Evolutionary conservation across 2,329 filamentous ascomycete genomes (phyloP).

Genomic region (Colletotrichum liaoningense): DNA sequence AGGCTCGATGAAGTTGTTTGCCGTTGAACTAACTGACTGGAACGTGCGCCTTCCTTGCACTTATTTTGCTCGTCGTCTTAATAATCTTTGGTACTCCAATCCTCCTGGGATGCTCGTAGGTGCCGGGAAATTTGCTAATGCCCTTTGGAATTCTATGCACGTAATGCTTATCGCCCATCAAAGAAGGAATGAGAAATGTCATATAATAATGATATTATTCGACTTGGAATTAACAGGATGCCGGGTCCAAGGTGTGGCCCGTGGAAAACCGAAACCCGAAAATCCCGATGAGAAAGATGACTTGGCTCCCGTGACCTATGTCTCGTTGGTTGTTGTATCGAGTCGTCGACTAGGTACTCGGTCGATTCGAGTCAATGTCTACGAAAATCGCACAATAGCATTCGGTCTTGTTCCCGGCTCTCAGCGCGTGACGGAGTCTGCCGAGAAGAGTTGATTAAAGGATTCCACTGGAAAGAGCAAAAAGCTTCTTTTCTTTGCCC

Average conservation of each 20-base stretch:
- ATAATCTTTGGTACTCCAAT: neutral
- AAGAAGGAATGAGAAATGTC: neutral
- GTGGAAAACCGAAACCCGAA: neutral
- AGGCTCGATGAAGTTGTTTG: neutral
- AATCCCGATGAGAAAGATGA: neutral
- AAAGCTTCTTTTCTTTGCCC: conserved; percentile 21
- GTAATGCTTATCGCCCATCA: conserved; percentile 9
- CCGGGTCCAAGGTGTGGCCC: conserved; percentile 1
- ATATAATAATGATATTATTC: conserved; percentile 21
- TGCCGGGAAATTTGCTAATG: conserved; percentile 28
- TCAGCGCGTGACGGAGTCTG: conserved; percentile 5
- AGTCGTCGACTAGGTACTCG: neutral
- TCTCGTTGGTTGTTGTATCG: neutral
- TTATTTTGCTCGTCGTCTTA: neutral
- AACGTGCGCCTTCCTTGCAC: neutral
- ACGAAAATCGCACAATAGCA: neutral
- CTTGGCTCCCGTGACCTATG: conserved; percentile 13
- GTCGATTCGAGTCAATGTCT: neutral
- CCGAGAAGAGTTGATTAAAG: conserved; percentile 10
- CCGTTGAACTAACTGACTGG: neutral
- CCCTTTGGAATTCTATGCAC: neutral
- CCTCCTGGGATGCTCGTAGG: conserved; percentile 25
- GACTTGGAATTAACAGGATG: neutral
- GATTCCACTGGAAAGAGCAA: neutral
- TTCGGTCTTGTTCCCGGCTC: conserved; percentile 9